These are phyloP conservation scores for Arachis hypogaea DNA, from an alignment of 306 rosid genomes.

Conservation along the genomic window DNA sequence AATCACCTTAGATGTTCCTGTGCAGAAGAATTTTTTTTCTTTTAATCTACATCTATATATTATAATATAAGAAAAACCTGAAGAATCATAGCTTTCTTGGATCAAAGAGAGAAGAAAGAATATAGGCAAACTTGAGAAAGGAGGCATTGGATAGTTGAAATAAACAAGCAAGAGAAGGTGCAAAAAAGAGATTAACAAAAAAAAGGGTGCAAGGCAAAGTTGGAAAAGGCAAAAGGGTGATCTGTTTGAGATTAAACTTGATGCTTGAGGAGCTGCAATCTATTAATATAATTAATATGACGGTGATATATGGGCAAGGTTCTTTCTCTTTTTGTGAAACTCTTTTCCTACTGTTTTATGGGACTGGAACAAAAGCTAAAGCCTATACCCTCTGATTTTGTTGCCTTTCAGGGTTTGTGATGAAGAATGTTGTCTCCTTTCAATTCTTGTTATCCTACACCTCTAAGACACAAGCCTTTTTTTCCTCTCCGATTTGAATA, in stretches of 20 bases:
- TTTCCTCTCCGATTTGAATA: not conserved
- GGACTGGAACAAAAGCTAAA: conserved; percentile 68
- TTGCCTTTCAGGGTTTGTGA: conserved; percentile 54
- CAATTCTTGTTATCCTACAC: not conserved
- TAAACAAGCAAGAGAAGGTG: conserved; percentile 85
- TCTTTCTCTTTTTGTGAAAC: conserved; percentile 42
- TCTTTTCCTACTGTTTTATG: conserved; percentile 68
- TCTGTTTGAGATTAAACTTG: conserved; percentile 49
- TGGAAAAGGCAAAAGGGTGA: conserved; percentile 50
- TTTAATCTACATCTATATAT: conserved; percentile 46
- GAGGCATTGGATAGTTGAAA: conserved; percentile 78
- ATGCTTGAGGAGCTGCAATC: conserved; percentile 31
- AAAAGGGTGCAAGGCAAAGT: conserved; percentile 41
- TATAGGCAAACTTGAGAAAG: conserved; percentile 94
- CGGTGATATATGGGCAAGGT: conserved; percentile 38
- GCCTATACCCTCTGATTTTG: conserved; percentile 35
- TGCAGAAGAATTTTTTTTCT: conserved; percentile 46
- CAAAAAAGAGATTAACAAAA: conserved; percentile 24
- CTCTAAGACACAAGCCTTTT: conserved; percentile 4
- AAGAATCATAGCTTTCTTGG: conserved; percentile 94
- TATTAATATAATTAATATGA: conserved; percentile 20
- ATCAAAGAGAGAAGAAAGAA: conserved; percentile 74
- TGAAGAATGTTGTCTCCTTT: conserved; percentile 63
- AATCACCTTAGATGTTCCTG: conserved; percentile 47
- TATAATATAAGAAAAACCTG: conserved; percentile 36